A percentile compares a stretch with the other conserved stretches of the same genome.
phyloP scores from a whole-genome alignment of 805 yeast species.

The Yarrowia sp. region DNA sequence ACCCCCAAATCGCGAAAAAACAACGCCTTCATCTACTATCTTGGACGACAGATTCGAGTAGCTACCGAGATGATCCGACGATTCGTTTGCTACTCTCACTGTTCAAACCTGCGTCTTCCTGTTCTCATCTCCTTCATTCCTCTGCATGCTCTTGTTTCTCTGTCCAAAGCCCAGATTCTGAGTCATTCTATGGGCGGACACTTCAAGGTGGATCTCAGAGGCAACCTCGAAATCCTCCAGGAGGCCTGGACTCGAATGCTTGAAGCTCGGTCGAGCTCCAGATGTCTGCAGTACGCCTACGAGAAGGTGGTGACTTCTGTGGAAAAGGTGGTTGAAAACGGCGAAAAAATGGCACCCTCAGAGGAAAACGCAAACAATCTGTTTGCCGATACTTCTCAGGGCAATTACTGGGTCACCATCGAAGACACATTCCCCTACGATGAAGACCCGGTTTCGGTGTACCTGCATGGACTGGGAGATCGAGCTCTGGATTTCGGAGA shows the following conservation, averaged over 20 bases:
- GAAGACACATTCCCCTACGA: constrained; percentile 9
- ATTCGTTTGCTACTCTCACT: constrained; percentile 3
- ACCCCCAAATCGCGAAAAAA: background rate
- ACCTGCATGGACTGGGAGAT: constrained; percentile 20
- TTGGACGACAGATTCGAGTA: constrained; percentile 26
- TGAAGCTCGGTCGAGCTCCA: background rate
- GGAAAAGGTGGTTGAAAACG: constrained; percentile 17
- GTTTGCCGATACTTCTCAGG: background rate
- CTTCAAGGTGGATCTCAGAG: constrained; percentile 18
- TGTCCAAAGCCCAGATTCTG: constrained; percentile 26
- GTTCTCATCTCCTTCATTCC: constrained; percentile 32
- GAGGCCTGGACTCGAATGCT: constrained; percentile 7
- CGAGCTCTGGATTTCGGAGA: constrained; percentile 30
- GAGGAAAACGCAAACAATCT: background rate
- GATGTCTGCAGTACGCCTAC: constrained; percentile 31
- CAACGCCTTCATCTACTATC: constrained; percentile 21
- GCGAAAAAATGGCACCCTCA: constrained; percentile 1
- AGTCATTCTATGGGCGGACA: constrained; percentile 2
- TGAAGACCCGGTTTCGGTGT: constrained; percentile 14
- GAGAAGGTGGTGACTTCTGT: constrained; percentile 10
- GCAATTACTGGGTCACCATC: constrained; percentile 15
- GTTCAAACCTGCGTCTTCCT: background rate
- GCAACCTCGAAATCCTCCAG: constrained; percentile 3
- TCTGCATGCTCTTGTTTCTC: constrained; percentile 25
- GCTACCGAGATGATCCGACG: constrained; percentile 18